phyloP scores from a whole-genome alignment of 2,329 filamentous ascomycete genomes.

The Cladosporium sp. region DNA sequence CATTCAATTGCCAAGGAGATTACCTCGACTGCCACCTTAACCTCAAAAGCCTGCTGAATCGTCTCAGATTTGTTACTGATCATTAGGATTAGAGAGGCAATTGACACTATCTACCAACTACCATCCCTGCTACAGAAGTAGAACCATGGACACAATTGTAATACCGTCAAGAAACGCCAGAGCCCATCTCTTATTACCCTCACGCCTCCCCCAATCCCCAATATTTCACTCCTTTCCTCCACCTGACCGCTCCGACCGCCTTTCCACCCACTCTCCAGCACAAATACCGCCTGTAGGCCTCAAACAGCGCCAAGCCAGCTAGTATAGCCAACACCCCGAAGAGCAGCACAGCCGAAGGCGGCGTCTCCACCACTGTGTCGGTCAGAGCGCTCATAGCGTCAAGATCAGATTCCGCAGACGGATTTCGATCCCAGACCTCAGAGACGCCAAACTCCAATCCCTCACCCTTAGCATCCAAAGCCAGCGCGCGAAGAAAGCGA shows the following conservation, averaged over 20 bases:
- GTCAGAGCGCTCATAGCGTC: too few species aligned
- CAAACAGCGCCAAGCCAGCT: constrained; percentile 19
- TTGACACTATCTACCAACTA: too few species aligned
- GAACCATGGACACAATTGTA: too few species aligned
- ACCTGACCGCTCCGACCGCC: constrained; percentile 19
- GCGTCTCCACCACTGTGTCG: too few species aligned
- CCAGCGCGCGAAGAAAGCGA: constrained; percentile 24
- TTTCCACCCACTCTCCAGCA: constrained; percentile 18
- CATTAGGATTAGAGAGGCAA: too few species aligned
- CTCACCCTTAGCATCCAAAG: constrained; percentile 19
- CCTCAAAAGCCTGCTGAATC: too few species aligned
- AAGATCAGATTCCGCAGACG: too few species aligned
- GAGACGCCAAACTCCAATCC: constrained; percentile 21
- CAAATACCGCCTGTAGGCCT: constrained; percentile 21
- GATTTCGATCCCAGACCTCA: background rate
- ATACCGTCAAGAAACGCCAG: too few species aligned
- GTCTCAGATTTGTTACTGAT: too few species aligned
- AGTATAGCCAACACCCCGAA: background rate
- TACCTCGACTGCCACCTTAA: too few species aligned
- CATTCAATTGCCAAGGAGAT: too few species aligned
- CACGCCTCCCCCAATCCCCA: constrained; percentile 18
- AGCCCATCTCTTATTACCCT: background rate
- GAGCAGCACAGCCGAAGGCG: background rate
- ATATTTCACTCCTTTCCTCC: constrained; percentile 20
- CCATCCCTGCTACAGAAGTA: too few species aligned